Percentiles rank a stretch among this genome's conserved stretches.
Conservation (phyloP, 768 basidiomycete species). For the Collybia mongolica region DNA sequence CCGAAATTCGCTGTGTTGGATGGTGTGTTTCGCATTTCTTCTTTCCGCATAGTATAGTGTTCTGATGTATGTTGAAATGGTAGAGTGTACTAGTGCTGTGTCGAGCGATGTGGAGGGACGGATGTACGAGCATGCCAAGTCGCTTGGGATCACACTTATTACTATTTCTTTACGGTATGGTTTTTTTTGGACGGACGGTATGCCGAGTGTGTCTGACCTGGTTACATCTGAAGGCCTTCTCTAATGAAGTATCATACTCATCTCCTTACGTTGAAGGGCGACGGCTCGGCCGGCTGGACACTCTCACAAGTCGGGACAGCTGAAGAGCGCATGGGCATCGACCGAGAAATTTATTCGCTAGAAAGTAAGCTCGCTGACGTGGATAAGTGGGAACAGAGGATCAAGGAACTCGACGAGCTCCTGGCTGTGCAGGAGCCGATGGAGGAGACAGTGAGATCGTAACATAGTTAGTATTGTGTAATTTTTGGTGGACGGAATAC, state of each 20-base stretch:
- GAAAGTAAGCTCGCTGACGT: conserved; percentile 72
- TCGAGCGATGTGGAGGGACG: conserved; percentile 94
- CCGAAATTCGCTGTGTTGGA: conserved; percentile 85
- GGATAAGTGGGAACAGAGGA: conserved; percentile 65
- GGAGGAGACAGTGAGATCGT: conserved; percentile 4
- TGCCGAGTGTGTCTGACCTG: not conserved
- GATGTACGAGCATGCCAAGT: conserved; percentile 94
- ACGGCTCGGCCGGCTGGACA: conserved; percentile 69
- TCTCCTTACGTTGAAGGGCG: conserved; percentile 76
- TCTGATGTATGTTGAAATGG: not conserved
- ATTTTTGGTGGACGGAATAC: too few species aligned
- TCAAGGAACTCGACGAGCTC: conserved; percentile 60
- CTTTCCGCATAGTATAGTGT: not conserved
- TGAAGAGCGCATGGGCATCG: conserved; percentile 72
- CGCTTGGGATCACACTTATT: conserved; percentile 86
- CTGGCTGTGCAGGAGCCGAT: conserved; percentile 44
- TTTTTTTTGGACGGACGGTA: not conserved
- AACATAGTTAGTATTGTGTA: too few species aligned
- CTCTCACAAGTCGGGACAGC: conserved; percentile 69
- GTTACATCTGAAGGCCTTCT: conserved; percentile 54
- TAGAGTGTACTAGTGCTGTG: conserved; percentile 94
- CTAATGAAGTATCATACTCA: conserved; percentile 89
- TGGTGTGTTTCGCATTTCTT: conserved; percentile 45
- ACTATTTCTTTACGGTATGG: conserved; percentile 87
- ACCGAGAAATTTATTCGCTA: conserved; percentile 68